Evolutionary conservation across 2,329 filamentous ascomycete genomes (phyloP), one percentile per base, ranked within the genome.

Genomic region (Phialophora macrospora): DNA sequence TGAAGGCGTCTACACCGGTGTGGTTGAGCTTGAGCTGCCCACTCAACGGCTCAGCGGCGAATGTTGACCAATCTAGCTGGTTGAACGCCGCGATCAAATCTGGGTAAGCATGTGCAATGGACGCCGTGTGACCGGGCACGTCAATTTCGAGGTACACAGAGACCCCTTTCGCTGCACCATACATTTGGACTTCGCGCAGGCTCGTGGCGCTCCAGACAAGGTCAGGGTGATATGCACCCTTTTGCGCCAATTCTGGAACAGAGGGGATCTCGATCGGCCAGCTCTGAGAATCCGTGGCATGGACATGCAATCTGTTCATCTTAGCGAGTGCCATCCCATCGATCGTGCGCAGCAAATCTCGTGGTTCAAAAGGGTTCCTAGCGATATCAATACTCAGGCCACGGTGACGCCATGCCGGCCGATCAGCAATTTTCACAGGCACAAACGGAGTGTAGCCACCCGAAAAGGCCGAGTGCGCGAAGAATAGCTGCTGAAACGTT

Each of bases 301-400:
- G 84, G 82, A 84, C 85, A 72, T 86, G 84, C 44, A 86, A 75
- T 26, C 84, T 77, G 68, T 85, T 87, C 69, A 87, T 77, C 75
- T 87, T 87, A 63, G 83, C 80, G 61, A 85, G 75, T 14, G 83
- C 78, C 78, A 87, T 82, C 90, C 87, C 90, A 74, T 96, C 90
- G 70, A 97, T 90, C 60, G 88, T 91, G 58, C 88, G 87, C 73
- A 88, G 83, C 71, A 96, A 88, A 72, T 90, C 86, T 3, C 81
- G 76, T 26, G 91, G 79, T 0, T 86, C 83, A 77, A 89, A 91
- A 79, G 84, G 95, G 73, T 88, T 89, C 65, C 93, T 84, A 2
- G 90, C 84, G 49, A 92, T 87, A 74, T 96, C 93, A 72, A 96
- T 80, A 72, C 95, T 88, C 60, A 96, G 77, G 12, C 93, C 92